Conservation (phyloP, 805 yeast genomes). For the Candida tallmaniae region DNA sequence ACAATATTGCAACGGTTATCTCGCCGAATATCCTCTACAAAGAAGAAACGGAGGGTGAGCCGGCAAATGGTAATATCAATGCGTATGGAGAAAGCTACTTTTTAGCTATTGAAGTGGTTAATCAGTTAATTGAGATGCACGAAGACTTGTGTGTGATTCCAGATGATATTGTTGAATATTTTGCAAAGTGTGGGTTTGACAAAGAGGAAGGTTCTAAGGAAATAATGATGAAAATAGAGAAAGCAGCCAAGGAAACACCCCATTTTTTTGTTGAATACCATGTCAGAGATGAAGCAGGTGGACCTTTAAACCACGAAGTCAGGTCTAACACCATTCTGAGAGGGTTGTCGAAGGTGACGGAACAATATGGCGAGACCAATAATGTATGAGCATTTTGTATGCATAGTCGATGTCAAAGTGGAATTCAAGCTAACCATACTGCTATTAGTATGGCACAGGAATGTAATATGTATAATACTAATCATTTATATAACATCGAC, state of each 20-base stretch:
- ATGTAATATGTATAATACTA: too few species aligned
- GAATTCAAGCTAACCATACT: too few species aligned
- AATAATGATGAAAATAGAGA: conserved; percentile 29
- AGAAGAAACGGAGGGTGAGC: conserved; percentile 23
- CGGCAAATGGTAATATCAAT: conserved; percentile 12
- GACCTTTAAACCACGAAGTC: conserved; percentile 22
- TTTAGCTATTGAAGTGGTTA: conserved; percentile 86
- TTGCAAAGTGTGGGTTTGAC: conserved; percentile 38
- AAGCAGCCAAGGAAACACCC: conserved; percentile 27
- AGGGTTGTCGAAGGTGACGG: conserved; percentile 26
- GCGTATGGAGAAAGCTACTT: conserved; percentile 68
- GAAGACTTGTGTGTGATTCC: conserved; percentile 81
- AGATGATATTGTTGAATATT: conserved; percentile 47
- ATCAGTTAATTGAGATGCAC: conserved; percentile 74
- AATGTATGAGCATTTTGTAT: conserved; percentile 2
- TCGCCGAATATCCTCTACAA: conserved; percentile 85
- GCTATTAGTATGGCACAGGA: too few species aligned
- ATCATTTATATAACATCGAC: too few species aligned
- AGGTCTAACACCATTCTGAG: conserved; percentile 26
- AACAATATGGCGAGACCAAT: conserved; percentile 29
- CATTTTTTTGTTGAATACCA: conserved; percentile 21
- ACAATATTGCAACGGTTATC: conserved; percentile 90
- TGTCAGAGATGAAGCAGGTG: conserved; percentile 10
- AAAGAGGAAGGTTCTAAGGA: conserved; percentile 30
- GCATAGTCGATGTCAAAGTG: neutral